Conservation (phyloP, 192 early-diverging fungal species). For the Dissophora ornata region DNA sequence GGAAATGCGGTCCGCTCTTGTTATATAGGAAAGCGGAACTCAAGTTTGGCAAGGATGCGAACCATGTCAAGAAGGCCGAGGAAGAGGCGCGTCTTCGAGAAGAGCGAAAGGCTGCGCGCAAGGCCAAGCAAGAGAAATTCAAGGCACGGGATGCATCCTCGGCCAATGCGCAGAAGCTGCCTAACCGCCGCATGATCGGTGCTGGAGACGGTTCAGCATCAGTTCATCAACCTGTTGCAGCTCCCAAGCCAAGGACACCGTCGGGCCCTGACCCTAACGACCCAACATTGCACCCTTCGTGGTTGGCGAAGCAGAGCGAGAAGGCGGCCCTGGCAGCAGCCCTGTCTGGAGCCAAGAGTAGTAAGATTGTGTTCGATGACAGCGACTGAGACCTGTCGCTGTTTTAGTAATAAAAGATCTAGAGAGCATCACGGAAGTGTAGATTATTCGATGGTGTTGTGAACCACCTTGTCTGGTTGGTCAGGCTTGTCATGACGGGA, state of each 20-base stretch:
- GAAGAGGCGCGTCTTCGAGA: constrained; percentile 53
- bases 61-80: constrained; percentile 62
- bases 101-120: constrained; percentile 47
- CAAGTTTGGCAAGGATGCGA: constrained; percentile 66
- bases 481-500: too few relatives aligned
- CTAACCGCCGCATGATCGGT: constrained; percentile 31
- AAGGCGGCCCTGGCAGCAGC: constrained; percentile 53
- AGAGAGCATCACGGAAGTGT: too few relatives aligned
- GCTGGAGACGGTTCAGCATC: constrained; percentile 45
- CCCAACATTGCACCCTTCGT: constrained; percentile 49
- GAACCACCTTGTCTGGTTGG: too few relatives aligned
- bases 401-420: neutral
- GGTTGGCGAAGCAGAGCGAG: constrained; percentile 53
- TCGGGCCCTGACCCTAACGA: constrained; percentile 42
- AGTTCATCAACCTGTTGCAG: neutral
- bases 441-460: too few relatives aligned
- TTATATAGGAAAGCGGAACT: constrained; percentile 53
- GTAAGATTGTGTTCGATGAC: constrained; percentile 64
- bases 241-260: constrained; percentile 10
- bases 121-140: constrained; percentile 26
- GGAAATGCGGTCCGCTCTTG: neutral
- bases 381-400: constrained; percentile 4
- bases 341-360: constrained; percentile 58
- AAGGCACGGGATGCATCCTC: constrained; percentile 40
- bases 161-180: constrained; percentile 37